Evolutionary conservation across 306 rosid genomes (phyloP).

Genomic region (Cicer bijugum): DNA sequence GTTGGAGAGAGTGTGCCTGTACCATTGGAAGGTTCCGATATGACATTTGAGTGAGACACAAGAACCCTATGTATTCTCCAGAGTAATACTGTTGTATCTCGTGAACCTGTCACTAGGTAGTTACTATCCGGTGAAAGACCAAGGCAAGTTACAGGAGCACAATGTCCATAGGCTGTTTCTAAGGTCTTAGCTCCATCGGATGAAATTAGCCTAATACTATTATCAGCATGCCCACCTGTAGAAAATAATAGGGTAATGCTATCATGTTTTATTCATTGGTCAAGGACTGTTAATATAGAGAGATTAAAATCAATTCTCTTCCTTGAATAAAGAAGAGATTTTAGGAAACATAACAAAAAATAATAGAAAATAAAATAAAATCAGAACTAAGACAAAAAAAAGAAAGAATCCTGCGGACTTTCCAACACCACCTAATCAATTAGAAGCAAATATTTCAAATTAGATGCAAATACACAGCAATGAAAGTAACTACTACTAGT

Average conservation of each 20-base stretch:
- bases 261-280: too few species aligned
- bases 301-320: too few species aligned
- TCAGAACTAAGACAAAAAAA: too few species aligned
- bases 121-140: conserved; percentile 83
- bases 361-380: too few species aligned
- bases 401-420: too few species aligned
- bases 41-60: conserved; percentile 62
- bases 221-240: conserved; percentile 75
- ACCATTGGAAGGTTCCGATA: conserved; percentile 64
- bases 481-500: conserved; percentile 36
- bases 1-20: conserved; percentile 56
- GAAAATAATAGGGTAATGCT: too few species aligned
- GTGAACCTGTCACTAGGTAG: conserved; percentile 93
- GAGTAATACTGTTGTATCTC: conserved; percentile 80
- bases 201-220: conserved; percentile 81
- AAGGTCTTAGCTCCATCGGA: conserved; percentile 90
- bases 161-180: conserved; percentile 91
- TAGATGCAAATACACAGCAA: conserved; percentile 36
- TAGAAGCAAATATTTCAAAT: conserved; percentile 47
- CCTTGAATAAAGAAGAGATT: too few species aligned
- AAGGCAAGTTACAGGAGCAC: conserved; percentile 97
- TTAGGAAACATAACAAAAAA: too few species aligned
- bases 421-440: conserved; percentile 56
- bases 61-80: conserved; percentile 86
- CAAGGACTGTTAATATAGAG: too few species aligned